These are phyloP conservation scores for Suillus bovinus DNA, from an alignment of 768 basidiomycete genomes.

Conservation along the genomic window DNA sequence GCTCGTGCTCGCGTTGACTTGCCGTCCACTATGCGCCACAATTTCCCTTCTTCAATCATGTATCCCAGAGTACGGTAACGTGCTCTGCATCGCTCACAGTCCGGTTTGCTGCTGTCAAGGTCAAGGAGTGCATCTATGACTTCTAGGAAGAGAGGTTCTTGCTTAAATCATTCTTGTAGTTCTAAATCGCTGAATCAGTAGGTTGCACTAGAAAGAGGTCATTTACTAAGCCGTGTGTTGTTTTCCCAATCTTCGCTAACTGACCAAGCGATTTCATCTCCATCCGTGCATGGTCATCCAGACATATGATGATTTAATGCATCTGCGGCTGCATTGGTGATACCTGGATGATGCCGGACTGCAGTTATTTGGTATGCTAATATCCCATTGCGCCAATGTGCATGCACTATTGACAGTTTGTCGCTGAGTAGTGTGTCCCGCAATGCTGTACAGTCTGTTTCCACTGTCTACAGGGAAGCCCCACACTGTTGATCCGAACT, in stretches of 20 bases:
- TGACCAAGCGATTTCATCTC: conserved; percentile 33
- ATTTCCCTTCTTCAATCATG: too few relatives aligned
- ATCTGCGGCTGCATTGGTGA: conserved; percentile 27
- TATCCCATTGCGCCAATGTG: conserved; percentile 31
- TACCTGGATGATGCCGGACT: conserved; percentile 21
- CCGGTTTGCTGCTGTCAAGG: too few relatives aligned
- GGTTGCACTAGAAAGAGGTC: conserved; percentile 16
- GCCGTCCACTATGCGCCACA: too few relatives aligned
- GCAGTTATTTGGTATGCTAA: conserved; percentile 19
- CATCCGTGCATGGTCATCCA: conserved; percentile 8
- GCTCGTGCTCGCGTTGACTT: too few relatives aligned
- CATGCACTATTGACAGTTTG: conserved; percentile 18
- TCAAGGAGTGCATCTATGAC: too few relatives aligned
- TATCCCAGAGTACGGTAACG: too few relatives aligned
- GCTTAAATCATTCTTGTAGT: too few relatives aligned
- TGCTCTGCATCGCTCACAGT: too few relatives aligned
- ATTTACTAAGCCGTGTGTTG: conserved; percentile 19
- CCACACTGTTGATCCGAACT: not conserved
- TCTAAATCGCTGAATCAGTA: too few relatives aligned
- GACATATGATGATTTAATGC: conserved; percentile 30
- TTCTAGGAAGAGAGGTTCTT: too few relatives aligned
- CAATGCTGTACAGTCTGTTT: conserved; percentile 28
- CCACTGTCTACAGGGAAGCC: conserved; percentile 29
- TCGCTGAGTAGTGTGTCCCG: conserved; percentile 18
- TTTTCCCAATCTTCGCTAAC: conserved; percentile 31